Base-by-base conservation (phyloP, 2,329 filamentous ascomycete genomes). In the Colletotrichum sp. region DNA sequence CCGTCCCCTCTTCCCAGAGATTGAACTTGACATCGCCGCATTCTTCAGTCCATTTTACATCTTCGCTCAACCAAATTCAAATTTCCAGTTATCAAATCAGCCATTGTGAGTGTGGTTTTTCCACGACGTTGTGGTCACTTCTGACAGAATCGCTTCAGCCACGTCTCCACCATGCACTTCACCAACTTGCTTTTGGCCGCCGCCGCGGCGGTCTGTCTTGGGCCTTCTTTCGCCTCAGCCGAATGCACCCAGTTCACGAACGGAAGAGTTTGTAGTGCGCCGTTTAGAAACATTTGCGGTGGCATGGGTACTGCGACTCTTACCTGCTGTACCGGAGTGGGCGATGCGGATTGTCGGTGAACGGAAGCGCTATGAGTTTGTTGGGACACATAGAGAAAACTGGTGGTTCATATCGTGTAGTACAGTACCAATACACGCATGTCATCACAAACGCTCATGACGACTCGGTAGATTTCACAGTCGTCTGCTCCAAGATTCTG, bases 61-160 rank as follows among this genome's bases (percentile, higher is more conserved):
- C 38, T n/a, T 5, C 9, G 8, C 18, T 1, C 8, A n/a, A 1
- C 8, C 38, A n/a, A 43, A n/a, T 0, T n/a, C 38, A 10, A 4
- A 0, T 10, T 18, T 43, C 16, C 36, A 43, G 1, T 18, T 5
- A 2, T n/a, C 6, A 10, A n/a, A 43, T n/a, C 18, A 43, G 0
- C 18, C 18, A 9, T n/a, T n/a, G 18, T 43, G 16, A 43, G 38
- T 43, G 1, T 43, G 0, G 8, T 8, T 43, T 0, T 43, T n/a
- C 38, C 16, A 10, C 0, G 3, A 43, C 16, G 5, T 43, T 43
- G 5, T n/a, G 38, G 2, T n/a, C 5, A 10, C 8, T 43, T 4
- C 38, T 43, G 8, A 43, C 2, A 43, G 8, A n/a, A 8, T 2
- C 38, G 38, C 16, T n/a, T 9, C 38, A 43, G 38, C 18, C 18